phyloP scores from a whole-genome alignment of 352 stramenopile species.

The Phytophthora sp. region DNA sequence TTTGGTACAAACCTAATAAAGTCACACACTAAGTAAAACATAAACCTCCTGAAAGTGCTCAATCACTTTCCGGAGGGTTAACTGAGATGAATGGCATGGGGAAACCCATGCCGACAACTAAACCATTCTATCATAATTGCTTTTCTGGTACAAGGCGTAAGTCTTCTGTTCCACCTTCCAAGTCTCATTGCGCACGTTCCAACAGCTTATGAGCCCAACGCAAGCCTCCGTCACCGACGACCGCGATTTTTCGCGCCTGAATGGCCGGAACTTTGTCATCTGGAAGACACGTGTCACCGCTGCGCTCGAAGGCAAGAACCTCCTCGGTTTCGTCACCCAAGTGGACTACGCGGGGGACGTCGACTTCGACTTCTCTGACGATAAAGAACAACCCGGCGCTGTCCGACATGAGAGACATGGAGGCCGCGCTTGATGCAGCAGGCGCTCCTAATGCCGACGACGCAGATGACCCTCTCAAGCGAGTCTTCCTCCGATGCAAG shows the following conservation, averaged over 20 bases:
- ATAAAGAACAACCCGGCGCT: background rate
- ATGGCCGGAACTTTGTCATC: constrained; percentile 4
- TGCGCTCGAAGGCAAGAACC: constrained; percentile 19
- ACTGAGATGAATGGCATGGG: no score
- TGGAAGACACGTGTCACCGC: constrained; percentile 13
- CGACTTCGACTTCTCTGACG: background rate
- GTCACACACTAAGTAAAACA: no score
- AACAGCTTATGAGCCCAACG: constrained; percentile 14
- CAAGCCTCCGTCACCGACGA: background rate
- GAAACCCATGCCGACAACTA: no score
- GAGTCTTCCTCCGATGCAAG: background rate
- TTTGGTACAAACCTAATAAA: no score
- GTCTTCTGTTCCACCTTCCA: background rate
- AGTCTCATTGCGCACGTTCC: no score
- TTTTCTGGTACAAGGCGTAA: no score
- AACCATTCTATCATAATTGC: no score
- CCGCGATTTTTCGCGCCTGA: constrained; percentile 3
- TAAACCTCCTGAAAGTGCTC: no score
- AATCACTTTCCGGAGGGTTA: no score
- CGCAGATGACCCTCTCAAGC: background rate
- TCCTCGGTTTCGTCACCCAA: constrained; percentile 15
- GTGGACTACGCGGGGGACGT: background rate
- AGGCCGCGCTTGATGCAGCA: background rate
- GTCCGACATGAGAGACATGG: background rate
- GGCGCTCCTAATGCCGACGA: background rate